Percentiles rank a stretch among this genome's conserved stretches.
Conservation (phyloP, 768 basidiomycete genomes). For the Rhodotorula kratochvilovae region DNA sequence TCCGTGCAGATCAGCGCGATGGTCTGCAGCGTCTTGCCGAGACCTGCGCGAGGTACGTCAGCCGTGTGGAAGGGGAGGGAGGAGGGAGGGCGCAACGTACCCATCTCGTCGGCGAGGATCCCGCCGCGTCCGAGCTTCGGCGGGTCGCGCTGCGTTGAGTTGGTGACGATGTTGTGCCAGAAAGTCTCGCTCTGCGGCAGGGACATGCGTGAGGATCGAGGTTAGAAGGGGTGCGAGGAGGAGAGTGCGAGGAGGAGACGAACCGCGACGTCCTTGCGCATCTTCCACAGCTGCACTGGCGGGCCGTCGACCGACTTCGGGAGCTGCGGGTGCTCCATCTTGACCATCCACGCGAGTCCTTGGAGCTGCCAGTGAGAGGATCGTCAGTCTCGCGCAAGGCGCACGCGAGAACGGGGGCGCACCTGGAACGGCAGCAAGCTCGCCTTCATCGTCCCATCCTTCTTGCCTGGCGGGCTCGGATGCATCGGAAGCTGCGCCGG, state of each 20-base stretch:
- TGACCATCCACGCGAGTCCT: constrained; percentile 76
- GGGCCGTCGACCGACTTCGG: constrained; percentile 64
- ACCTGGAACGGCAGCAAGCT: constrained; percentile 82
- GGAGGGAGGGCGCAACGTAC: constrained; percentile 43
- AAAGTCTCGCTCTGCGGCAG: constrained; percentile 52
- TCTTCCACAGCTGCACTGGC: constrained; percentile 84
- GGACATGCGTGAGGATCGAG: no score
- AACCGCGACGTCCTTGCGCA: constrained; percentile 49
- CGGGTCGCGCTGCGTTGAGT: constrained; percentile 61
- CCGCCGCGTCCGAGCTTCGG: constrained; percentile 56
- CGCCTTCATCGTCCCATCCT: constrained; percentile 62
- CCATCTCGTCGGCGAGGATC: constrained; percentile 87
- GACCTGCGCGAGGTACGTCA: constrained; percentile 20
- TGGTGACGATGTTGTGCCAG: constrained; percentile 79
- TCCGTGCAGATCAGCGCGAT: constrained; percentile 63
- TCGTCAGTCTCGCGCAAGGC: background rate
- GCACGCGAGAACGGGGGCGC: constrained; percentile 6
- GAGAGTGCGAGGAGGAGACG: background rate
- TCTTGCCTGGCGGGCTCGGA: constrained; percentile 65
- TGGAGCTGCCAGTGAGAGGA: constrained; percentile 58
- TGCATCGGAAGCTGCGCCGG: constrained; percentile 67
- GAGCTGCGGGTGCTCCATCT: constrained; percentile 65
- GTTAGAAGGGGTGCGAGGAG: background rate
- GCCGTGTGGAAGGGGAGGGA: constrained; percentile 40
- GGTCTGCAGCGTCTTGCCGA: constrained; percentile 88